Conservation (phyloP, 225 moss, liverwort and hornwort genomes). For the Asterella californica region DNA sequence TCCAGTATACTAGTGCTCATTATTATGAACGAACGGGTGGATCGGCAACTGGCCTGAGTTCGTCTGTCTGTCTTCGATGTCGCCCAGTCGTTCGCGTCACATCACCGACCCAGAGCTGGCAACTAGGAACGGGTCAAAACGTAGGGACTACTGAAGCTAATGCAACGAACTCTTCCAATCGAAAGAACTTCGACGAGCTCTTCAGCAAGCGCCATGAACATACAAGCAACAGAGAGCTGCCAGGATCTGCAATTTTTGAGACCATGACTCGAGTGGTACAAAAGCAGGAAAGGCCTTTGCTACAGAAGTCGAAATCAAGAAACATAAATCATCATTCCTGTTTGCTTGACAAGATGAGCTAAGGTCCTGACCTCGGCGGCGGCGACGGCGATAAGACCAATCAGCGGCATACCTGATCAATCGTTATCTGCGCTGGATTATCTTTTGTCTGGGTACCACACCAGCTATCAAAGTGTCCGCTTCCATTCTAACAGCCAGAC, state of each 20-base stretch:
- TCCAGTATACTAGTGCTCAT: constrained; percentile 1
- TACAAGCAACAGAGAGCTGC: neutral
- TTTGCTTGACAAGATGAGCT: too few species aligned
- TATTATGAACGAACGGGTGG: neutral
- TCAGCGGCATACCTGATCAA: too few species aligned
- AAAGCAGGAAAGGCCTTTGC: neutral
- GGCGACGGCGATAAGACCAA: too few species aligned
- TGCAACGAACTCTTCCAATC: too few species aligned
- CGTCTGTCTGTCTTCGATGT: neutral
- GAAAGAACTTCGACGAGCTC: neutral
- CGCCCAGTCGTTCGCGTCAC: too few species aligned
- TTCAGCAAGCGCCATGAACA: neutral
- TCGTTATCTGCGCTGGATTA: too few species aligned
- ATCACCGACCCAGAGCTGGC: too few species aligned
- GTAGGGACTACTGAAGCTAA: neutral
- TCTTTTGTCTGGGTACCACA: too few species aligned
- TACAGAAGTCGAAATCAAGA: neutral
- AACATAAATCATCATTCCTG: too few species aligned
- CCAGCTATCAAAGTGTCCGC: too few species aligned
- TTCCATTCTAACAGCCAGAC: too few species aligned
- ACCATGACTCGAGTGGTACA: neutral
- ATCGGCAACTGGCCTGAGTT: neutral
- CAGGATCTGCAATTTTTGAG: neutral
- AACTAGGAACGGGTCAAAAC: neutral
- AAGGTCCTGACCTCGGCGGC: too few species aligned